Evolutionary conservation across 2,329 filamentous ascomycete genomes (phyloP), one percentile per base, ranked within the genome.

Genomic region (Fusarium begoniae): DNA sequence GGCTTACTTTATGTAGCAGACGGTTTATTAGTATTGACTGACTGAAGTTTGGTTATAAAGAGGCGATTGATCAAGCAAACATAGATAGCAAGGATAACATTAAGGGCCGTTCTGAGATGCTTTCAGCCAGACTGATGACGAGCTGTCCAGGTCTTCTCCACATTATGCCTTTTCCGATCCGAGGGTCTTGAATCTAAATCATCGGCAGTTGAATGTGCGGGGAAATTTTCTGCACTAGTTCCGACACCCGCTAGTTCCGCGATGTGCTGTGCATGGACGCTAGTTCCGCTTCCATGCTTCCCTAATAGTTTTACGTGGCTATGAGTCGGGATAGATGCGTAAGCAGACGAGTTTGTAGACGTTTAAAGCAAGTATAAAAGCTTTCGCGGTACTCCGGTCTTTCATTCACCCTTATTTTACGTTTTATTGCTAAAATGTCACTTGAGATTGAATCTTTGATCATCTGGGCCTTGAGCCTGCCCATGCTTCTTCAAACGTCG

Each of bases 401-500:
- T 10, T 6, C 3, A 4, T 18, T 3, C 7, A 4, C 18, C 8
- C 5, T 15, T 28, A 3, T 7, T 28, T 14, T 28, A 4, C 17
- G 5, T 53, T 15, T 11, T 8, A 26, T 26, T 17, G 18, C 32
- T 5, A 8, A 18, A 4, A 53, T 53, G n/a, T 38, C 50, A 20
- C 30, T 26, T 12, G 9, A 37, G 11, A 15, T 38, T 22, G 13
- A 22, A 12, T 8, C 9, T 6, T 53, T 12, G 9, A 26, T 28
- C 4, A 38, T 17, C 20, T 8, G 26, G 20, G 45, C 45, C 20
- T 8, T 12, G 24, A 15, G 30, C 8, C 32, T 53, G 5, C 32
- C 32, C 5, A 53, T 38, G 0, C 9, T 53, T 10, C n/a, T 53
- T 22, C 50, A 38, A 22, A 10, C 12, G 3, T 38, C 24, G 13